Evolutionary conservation across 768 basidiomycete species (phyloP), one percentile per base, ranked within the genome.

Genomic region (Tylopilus felleus): DNA sequence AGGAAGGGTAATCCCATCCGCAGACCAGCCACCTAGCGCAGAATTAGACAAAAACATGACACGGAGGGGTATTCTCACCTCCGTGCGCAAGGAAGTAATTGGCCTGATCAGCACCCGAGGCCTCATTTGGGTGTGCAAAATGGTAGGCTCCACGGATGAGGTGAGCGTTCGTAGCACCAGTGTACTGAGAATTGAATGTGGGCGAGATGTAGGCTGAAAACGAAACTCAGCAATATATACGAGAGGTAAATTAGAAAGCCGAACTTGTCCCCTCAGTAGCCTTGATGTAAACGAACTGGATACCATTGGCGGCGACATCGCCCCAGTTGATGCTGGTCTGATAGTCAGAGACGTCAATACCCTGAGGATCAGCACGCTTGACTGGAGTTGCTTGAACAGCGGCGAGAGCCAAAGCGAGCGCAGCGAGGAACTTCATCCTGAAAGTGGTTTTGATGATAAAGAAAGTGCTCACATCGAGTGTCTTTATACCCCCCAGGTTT

Each of bases 131-230:
- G 49, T 70, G 81, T 1, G 84, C 83, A 58, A 82, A 84, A 65
- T 83, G 82, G 65, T 84, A 84, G 16, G 66, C 69, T 6, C 86
- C 86, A 14, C 83, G 79, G 46, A 84, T 84, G 45, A 85, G 65
- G 10, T 76, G 76, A 6, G 74, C 77, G 31, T 77, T 73, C 1
- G 81, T 83, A 2, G 83, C 82, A 8, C 82, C 81, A 2, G 52
- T 74, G 60, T 83, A 86, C 57, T 86, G 74, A 58, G 70, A 72
- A 7, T 16, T 68, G 59, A 75, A 84, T 0, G 64, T 1, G 12
- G 69, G 36, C 2, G 56, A 62, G 14, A 49, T 51, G 16, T 69
- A 66, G 31, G 39, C 69, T 68, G 12, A 17, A 39, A 5, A 41
- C 10, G 1, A 13, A 23, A 4, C 0, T 49, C 19, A 55, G 42